phyloP scores from a whole-genome alignment of 2,329 filamentous ascomycete genomes.

The Tricladium varicosporioides region DNA sequence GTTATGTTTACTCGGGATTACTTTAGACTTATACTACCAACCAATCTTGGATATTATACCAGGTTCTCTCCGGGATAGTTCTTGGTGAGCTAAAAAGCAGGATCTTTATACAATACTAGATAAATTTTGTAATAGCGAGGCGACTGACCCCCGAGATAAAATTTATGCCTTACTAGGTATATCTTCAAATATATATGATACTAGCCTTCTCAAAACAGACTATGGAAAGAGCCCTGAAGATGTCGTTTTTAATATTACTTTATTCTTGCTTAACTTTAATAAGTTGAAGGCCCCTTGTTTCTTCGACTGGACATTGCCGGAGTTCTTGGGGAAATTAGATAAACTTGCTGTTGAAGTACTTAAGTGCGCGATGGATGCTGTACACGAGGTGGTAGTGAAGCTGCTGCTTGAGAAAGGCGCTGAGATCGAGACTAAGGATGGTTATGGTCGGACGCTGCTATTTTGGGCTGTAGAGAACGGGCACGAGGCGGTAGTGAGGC shows the following conservation, averaged over 20 bases:
- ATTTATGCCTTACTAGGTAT: background rate
- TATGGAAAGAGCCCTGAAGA: background rate
- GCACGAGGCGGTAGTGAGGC: no score
- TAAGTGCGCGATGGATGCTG: background rate
- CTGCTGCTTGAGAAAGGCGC: no score
- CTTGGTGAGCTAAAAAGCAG: background rate
- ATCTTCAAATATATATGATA: background rate
- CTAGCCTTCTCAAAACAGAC: background rate
- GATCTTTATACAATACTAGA: background rate
- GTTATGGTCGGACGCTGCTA: no score
- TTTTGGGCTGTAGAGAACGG: no score
- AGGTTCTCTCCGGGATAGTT: background rate
- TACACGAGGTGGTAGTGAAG: no score
- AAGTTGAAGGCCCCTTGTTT: no score
- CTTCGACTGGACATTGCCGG: no score
- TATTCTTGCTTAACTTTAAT: no score
- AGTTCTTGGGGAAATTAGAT: no score
- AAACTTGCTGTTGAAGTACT: no score
- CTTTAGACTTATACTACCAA: background rate
- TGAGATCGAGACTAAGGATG: no score
- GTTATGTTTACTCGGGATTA: background rate
- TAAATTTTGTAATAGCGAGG: background rate
- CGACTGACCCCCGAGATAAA: background rate
- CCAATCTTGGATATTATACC: background rate
- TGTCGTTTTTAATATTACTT: background rate